Base-by-base conservation (phyloP, 2,329 filamentous ascomycete species). In the Colletotrichum cuscutae region DNA sequence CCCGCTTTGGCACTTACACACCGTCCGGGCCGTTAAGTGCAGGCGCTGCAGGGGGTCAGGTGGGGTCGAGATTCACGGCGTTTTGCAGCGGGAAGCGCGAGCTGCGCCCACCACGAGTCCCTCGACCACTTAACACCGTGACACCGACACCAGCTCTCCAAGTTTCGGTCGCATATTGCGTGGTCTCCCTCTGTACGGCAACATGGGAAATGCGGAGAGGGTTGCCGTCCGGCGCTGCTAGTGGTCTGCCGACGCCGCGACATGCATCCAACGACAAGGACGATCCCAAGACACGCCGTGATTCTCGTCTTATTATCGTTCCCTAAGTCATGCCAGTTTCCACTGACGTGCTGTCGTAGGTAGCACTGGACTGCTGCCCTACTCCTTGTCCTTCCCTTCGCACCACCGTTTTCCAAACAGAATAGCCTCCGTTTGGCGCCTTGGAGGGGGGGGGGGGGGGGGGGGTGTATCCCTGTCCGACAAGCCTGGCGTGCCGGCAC, bases 221-320 rank as follows among this genome's bases (percentile, higher is more conserved):
- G 7, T 24, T n/a, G 32, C 28, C 28, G 49, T 42, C 28, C 32
- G 66, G 56, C 28, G 22, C 49, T 61, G 12, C 19, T 61, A 65
- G 70, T 70, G 66, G 66, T 58, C 60, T 49, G 42, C n/a, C 42
- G 42, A 49, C 42, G 42, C 42, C 53, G 60, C 71, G 49, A 65
- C 59, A 13, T 70, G 67, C 66, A 49, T 61, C 56, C 49, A 19
- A 46, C 66, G 46, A 73, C 71, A 73, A 73, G 71, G 71, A 62
- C 71, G 49, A 70, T 65, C 71, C 71, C 60, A 71, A 71, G 67
- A 61, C 60, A 70, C 8, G 35, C 56, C 60, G 22, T 65, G 54
- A 65, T 70, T 57, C 54, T 72, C 70, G 61, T 73, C 71, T 71
- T 65, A 71, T 73, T 65, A 71, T 62, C 61, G 61, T 71, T 22